Conservation (phyloP, 176 grass and related monocot species). For the Eragrostis curvula region DNA sequence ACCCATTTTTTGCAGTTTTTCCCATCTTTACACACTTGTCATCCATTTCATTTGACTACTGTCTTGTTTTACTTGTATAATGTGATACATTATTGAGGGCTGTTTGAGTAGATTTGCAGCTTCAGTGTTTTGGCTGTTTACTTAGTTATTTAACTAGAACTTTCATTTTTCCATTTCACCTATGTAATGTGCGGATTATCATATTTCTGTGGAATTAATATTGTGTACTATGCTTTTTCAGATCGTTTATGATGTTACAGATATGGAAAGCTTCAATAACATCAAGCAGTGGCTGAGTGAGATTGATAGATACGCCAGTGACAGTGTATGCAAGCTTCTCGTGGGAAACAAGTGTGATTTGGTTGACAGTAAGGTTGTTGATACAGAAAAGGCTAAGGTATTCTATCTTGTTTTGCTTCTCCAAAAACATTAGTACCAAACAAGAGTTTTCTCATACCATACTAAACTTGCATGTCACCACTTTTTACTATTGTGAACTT, state of each 20-base stretch:
- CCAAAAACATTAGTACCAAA: neutral
- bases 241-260: conserved; percentile 94
- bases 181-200: neutral
- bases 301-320: conserved; percentile 97
- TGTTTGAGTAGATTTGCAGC: neutral
- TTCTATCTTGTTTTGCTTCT: neutral
- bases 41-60: neutral
- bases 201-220: conserved; percentile 1
- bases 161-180: neutral
- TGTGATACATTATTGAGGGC: neutral
- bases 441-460: neutral
- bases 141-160: neutral
- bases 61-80: neutral
- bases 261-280: conserved; percentile 91
- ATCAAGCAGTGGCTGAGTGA: conserved; percentile 93
- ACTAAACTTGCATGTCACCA: neutral
- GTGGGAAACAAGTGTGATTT: conserved; percentile 96
- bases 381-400: conserved; percentile 86
- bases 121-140: neutral
- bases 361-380: conserved; percentile 83
- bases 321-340: conserved; percentile 94
- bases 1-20: conserved; percentile 22
- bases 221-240: conserved; percentile 29
- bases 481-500: neutral
- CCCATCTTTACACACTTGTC: neutral